phyloP scores from a whole-genome alignment of 257 asterid genomes.

The Sherardia arvensis region DNA sequence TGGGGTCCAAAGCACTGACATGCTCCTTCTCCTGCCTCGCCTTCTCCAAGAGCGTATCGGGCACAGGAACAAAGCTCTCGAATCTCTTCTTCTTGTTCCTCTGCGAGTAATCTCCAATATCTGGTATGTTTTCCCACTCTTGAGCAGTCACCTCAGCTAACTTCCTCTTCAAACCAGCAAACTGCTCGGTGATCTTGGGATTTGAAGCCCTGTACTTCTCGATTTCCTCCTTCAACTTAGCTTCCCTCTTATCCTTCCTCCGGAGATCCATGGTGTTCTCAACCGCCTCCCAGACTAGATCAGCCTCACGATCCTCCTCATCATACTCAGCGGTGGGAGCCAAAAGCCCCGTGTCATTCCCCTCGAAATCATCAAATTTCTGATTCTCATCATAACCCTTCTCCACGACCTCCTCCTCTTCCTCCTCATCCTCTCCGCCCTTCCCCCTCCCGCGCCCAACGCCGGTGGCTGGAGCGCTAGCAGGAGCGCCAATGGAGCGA shows the following conservation, averaged over 20 bases:
- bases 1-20: slow-evolving; percentile 83
- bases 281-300: slow-evolving; percentile 75
- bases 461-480: slow-evolving; percentile 31
- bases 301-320: slow-evolving; percentile 90
- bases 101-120: slow-evolving; percentile 71
- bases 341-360: slow-evolving; percentile 81
- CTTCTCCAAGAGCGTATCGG: slow-evolving; percentile 80
- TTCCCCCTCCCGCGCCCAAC: slow-evolving; percentile 64
- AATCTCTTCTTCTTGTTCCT: slow-evolving; percentile 86
- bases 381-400: slow-evolving; percentile 90
- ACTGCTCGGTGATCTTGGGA: slow-evolving; percentile 85
- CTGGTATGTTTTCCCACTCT: slow-evolving; percentile 91
- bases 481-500: slow-evolving; percentile 37
- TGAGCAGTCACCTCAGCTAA: slow-evolving; percentile 44
- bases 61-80: slow-evolving; percentile 87
- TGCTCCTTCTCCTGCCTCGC: slow-evolving; percentile 94
- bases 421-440: slow-evolving; percentile 72
- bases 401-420: slow-evolving; percentile 67
- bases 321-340: slow-evolving; percentile 94
- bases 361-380: slow-evolving; percentile 88
- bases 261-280: slow-evolving; percentile 85
- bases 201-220: slow-evolving; percentile 81
- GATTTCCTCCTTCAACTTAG: slow-evolving; percentile 84
- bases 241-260: slow-evolving; percentile 89
- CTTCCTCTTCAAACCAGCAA: slow-evolving; percentile 86